phyloP scores from a whole-genome alignment of 2,329 filamentous ascomycete genomes.

The Xylariaceae sp. region DNA sequence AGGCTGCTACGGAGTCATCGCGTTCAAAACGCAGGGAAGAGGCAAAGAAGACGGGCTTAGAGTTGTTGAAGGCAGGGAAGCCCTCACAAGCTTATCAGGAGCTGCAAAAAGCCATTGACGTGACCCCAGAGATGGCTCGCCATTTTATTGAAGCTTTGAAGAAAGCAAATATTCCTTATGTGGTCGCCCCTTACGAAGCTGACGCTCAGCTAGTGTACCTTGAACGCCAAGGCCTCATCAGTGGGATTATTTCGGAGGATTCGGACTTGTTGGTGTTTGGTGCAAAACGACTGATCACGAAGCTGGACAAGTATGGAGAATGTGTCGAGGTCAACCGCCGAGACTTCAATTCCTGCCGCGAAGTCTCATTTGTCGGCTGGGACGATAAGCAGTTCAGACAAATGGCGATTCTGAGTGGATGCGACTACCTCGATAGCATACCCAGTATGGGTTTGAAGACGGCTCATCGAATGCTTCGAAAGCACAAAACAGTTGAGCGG shows the following conservation, averaged over 20 bases:
- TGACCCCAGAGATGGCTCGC: conserved; percentile 93
- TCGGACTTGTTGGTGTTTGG: conserved; percentile 96
- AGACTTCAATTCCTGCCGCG: conserved; percentile 83
- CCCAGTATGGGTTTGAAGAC: conserved; percentile 87
- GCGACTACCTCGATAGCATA: conserved; percentile 88
- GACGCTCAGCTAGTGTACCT: conserved; percentile 96
- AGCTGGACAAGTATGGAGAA: conserved; percentile 88
- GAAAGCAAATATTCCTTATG: conserved; percentile 70
- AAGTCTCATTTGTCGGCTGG: conserved; percentile 88
- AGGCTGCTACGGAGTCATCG: conserved; percentile 77
- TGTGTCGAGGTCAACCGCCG: conserved; percentile 87
- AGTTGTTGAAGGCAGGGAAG: conserved; percentile 78
- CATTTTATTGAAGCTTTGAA: conserved; percentile 90
- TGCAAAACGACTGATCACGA: conserved; percentile 83
- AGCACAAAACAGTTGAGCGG: conserved; percentile 81
- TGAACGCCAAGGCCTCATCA: conserved; percentile 76
- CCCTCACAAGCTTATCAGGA: conserved; percentile 75
- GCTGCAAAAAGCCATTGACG: conserved; percentile 90
- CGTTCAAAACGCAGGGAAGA: conserved; percentile 72
- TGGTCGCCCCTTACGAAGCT: conserved; percentile 96
- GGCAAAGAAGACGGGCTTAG: conserved; percentile 69
- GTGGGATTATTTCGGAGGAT: conserved; percentile 91
- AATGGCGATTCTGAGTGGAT: conserved; percentile 96
- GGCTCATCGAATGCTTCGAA: conserved; percentile 83
- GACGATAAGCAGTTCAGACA: conserved; percentile 83